Conservation (phyloP, 176 grass and related monocot species). For the Juncus effusus region DNA sequence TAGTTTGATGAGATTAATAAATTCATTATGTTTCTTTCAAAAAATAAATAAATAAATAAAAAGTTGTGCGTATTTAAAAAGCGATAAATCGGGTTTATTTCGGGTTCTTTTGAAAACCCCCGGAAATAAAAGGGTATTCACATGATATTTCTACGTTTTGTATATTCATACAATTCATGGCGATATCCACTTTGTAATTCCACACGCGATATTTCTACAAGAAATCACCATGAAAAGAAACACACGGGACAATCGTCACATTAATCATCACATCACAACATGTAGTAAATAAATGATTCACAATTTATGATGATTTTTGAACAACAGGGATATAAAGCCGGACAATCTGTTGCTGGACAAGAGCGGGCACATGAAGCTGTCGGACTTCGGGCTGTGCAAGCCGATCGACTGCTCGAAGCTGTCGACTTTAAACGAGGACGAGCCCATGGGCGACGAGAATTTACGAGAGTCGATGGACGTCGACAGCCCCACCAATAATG, state of each 20-base stretch:
- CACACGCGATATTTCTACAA: too few species aligned
- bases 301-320: slow-evolving; percentile 36
- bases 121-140: too few species aligned
- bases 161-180: not conserved
- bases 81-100: too few species aligned
- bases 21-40: too few species aligned
- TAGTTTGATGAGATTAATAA: slow-evolving; percentile 16
- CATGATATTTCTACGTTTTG: too few species aligned
- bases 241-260: too few species aligned
- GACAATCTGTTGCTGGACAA: slow-evolving; percentile 94
- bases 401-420: slow-evolving; percentile 93
- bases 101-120: too few species aligned
- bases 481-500: slow-evolving; percentile 61
- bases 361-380: slow-evolving; percentile 96
- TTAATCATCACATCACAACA: too few species aligned
- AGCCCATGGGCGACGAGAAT: slow-evolving; percentile 83
- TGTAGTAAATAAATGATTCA: slow-evolving; percentile 21
- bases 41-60: too few species aligned
- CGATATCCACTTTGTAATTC: too few species aligned
- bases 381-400: slow-evolving; percentile 97
- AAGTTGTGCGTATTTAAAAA: too few species aligned
- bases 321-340: slow-evolving; percentile 86
- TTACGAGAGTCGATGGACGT: slow-evolving; percentile 88
- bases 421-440: slow-evolving; percentile 89
- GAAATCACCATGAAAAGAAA: too few species aligned